Evolutionary conservation across 2,329 filamentous ascomycete genomes (phyloP).

Genomic region (Conoideocrella luteorostrata): DNA sequence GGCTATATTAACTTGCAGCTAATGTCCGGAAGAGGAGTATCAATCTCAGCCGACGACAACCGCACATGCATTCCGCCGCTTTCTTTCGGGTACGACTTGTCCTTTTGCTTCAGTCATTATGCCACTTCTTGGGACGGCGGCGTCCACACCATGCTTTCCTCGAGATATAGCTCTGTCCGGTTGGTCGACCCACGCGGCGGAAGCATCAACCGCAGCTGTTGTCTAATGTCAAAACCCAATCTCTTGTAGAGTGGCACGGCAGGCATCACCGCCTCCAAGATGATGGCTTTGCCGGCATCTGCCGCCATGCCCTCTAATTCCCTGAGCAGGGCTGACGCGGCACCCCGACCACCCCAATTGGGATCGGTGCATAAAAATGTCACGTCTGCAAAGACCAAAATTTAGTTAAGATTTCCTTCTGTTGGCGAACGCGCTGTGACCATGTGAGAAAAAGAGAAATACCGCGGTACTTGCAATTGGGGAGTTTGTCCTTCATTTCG

Average conservation of each 20-base stretch:
- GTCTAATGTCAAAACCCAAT: conserved; percentile 27
- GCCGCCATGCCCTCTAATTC: conserved; percentile 26
- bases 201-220: conserved; percentile 28
- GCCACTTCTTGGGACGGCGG: neutral
- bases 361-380: conserved; percentile 34
- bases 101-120: neutral
- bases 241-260: conserved; percentile 31
- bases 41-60: neutral
- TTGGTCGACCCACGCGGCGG: conserved; percentile 21
- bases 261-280: conserved; percentile 32
- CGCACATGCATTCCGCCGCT: neutral
- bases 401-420: too few species aligned
- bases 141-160: conserved; percentile 27
- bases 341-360: conserved; percentile 26
- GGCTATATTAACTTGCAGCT: neutral
- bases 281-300: conserved; percentile 24
- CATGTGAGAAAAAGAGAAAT: too few species aligned
- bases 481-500: neutral
- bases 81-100: too few species aligned
- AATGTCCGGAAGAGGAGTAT: too few species aligned
- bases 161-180: conserved; percentile 27
- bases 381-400: conserved; percentile 23
- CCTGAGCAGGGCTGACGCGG: conserved; percentile 26
- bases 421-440: too few species aligned
- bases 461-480: too few species aligned